Evolutionary conservation across 441 rosid genomes (phyloP).

Genomic region (Croton setiger): DNA sequence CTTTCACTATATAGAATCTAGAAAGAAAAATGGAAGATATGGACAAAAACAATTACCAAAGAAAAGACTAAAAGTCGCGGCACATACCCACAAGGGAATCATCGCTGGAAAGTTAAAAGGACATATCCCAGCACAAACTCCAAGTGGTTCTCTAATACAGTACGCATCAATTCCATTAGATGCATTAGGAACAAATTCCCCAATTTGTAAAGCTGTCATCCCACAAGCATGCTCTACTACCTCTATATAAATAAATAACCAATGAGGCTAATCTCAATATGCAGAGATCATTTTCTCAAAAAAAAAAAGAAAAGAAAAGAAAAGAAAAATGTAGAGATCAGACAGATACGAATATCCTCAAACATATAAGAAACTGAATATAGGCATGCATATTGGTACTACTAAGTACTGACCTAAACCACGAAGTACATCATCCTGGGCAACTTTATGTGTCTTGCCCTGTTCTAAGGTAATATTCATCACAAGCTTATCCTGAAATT

Average conservation of each 20-base stretch:
- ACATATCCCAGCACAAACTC: slow-evolving; percentile 55
- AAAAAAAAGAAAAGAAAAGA: too few relatives aligned
- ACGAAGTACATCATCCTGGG: slow-evolving; percentile 25
- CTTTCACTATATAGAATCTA: neutral
- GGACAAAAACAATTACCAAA: slow-evolving; percentile 6
- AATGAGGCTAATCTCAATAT: slow-evolving; percentile 16
- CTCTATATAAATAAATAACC: slow-evolving; percentile 38
- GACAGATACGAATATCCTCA: neutral
- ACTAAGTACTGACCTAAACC: slow-evolving; percentile 39
- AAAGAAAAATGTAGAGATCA: too few relatives aligned
- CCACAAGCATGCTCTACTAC: slow-evolving; percentile 67
- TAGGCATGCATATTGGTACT: neutral
- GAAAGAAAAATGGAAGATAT: neutral
- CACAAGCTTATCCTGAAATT: slow-evolving; percentile 50
- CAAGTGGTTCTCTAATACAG: slow-evolving; percentile 52
- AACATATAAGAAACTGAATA: slow-evolving; percentile 13
- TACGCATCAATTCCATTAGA: slow-evolving; percentile 51
- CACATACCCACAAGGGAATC: slow-evolving; percentile 53
- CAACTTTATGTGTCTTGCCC: slow-evolving; percentile 39
- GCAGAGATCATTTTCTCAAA: too few relatives aligned
- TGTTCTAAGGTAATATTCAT: slow-evolving; percentile 48
- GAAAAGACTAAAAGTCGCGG: slow-evolving; percentile 5
- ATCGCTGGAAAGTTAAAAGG: slow-evolving; percentile 50
- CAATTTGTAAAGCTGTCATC: slow-evolving; percentile 49
- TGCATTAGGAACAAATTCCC: slow-evolving; percentile 54